These are phyloP conservation scores for Trichoderma asperelloides DNA, from an alignment of 495 filamentous ascomycete species.

Conservation along the genomic window DNA sequence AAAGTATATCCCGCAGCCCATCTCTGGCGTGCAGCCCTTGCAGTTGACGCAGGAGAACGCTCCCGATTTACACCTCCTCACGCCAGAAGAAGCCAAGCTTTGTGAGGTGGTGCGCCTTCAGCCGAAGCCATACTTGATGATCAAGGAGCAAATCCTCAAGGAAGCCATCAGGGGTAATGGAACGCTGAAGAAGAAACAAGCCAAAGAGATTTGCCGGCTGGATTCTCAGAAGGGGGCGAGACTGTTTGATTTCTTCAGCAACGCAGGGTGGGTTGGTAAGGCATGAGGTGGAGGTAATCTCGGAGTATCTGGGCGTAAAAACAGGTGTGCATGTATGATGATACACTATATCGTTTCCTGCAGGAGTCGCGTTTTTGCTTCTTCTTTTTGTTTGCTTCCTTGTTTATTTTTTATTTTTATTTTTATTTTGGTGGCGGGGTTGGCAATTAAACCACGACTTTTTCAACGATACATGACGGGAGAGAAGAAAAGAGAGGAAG, in stretches of 20 bases:
- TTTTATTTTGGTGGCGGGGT: not conserved
- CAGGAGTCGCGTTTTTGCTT: not conserved
- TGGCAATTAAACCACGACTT: not conserved
- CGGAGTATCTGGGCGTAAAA: not conserved
- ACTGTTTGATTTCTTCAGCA: slow-evolving; percentile 91
- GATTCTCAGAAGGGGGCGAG: slow-evolving; percentile 47
- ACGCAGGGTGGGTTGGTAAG: slow-evolving; percentile 86
- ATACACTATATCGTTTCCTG: not conserved
- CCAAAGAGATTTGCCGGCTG: slow-evolving; percentile 50
- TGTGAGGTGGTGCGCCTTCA: slow-evolving; percentile 73
- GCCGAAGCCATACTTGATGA: slow-evolving; percentile 88
- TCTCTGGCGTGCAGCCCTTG: slow-evolving; percentile 53
- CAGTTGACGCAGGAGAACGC: slow-evolving; percentile 67
- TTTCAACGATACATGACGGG: not conserved
- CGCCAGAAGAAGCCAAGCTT: slow-evolving; percentile 72
- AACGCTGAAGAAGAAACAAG: slow-evolving; percentile 81
- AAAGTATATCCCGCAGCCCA: slow-evolving; percentile 35
- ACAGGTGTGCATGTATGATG: slow-evolving; percentile 29
- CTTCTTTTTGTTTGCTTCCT: not conserved
- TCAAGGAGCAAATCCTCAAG: slow-evolving; percentile 82
- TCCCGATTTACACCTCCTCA: slow-evolving; percentile 77
- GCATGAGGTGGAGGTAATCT: slow-evolving; percentile 22
- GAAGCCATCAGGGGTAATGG: slow-evolving; percentile 86
- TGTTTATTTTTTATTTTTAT: not conserved
- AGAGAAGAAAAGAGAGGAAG: not conserved